Evolutionary conservation across 2,329 filamentous ascomycete species (phyloP), one percentile per base, ranked within the genome.

Genomic region (Colletotrichum chrysophilum): DNA sequence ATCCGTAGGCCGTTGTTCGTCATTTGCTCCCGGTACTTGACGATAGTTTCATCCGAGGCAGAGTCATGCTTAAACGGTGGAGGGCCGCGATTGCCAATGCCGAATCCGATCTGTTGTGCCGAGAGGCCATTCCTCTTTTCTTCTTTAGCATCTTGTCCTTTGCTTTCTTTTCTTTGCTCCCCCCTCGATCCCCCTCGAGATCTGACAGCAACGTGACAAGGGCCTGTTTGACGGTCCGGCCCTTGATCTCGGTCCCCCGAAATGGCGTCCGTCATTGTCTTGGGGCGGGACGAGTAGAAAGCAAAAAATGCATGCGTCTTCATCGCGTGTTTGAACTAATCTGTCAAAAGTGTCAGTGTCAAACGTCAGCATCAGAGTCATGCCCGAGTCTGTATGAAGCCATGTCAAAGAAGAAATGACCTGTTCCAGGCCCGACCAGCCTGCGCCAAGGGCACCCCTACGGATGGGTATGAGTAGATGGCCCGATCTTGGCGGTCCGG

Each of bases 401-500:
- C 68, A 62, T 71, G 61, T 36, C 34, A n/a, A 55, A 66, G 30
- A 60, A 55, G 56, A 68, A 64, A 68, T 58, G 56, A 52, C 56
- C 28, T 75, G 68, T 58, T 68, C 52, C 62, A 58, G 38, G 61
- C 71, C 28, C 52, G 52, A 61, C 61, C 30, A 65, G 60, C 38
- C 64, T 73, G 56, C 38, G 64, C 73, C 73, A 73, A 75, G 56
- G 69, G 58, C 56, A 68, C 34, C 73, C 64, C 64, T 75, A 72
- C 56, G 28, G 70, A 72, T 60, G 70, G 64, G n/a, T 34, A 34
- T 65, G 64, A 73, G 52, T 68, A 64, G 26, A 75, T 69, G 43
- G 48, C 64, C 43, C 70, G 48, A 69, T 73, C 73, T 75, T 73
- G 73, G 73, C 68, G 70, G 58, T 58, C 70, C 56, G 73, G 64